phyloP scores from a whole-genome alignment of 176 grass and related monocot genomes.

The Puya raimondii region DNA sequence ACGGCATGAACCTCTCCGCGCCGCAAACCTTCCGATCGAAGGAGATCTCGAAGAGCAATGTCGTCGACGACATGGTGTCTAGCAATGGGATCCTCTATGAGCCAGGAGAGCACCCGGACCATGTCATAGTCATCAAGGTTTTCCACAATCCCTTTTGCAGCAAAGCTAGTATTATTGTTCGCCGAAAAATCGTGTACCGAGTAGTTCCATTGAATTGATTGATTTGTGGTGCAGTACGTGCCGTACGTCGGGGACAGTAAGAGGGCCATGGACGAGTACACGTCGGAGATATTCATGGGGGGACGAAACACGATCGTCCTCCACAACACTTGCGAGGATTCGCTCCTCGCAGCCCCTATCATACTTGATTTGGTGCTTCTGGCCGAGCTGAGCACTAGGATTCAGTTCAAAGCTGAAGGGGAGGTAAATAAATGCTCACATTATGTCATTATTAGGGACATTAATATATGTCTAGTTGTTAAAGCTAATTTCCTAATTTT shows the following conservation, averaged over 20 bases:
- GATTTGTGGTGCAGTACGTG: constrained; percentile 55
- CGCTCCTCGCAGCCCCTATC: constrained; percentile 78
- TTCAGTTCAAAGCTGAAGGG: constrained; percentile 77
- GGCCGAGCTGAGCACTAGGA: constrained; percentile 92
- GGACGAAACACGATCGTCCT: constrained; percentile 86
- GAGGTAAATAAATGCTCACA: constrained; percentile 32
- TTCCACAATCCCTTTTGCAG: neutral
- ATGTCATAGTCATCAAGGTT: constrained; percentile 97
- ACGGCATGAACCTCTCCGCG: constrained; percentile 89
- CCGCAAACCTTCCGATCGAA: constrained; percentile 96
- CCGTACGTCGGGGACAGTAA: constrained; percentile 96
- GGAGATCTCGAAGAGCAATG: constrained; percentile 98
- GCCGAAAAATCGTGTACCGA: neutral
- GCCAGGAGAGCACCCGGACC: constrained; percentile 88
- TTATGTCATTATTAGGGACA: neutral
- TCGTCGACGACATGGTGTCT: constrained; percentile 97
- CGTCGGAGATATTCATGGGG: constrained; percentile 97
- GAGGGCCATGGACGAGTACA: constrained; percentile 98
- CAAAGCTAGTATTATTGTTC: neutral
- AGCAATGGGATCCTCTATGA: constrained; percentile 90
- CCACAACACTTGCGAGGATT: constrained; percentile 98
- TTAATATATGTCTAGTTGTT: neutral
- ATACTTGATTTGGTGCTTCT: constrained; percentile 94
- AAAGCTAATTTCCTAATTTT: neutral
- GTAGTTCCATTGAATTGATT: neutral